A percentile compares a stretch with the other conserved stretches of the same genome.
Evolutionary conservation across 495 filamentous ascomycete species (phyloP).

Genomic region (Trichoderma gamsii): DNA sequence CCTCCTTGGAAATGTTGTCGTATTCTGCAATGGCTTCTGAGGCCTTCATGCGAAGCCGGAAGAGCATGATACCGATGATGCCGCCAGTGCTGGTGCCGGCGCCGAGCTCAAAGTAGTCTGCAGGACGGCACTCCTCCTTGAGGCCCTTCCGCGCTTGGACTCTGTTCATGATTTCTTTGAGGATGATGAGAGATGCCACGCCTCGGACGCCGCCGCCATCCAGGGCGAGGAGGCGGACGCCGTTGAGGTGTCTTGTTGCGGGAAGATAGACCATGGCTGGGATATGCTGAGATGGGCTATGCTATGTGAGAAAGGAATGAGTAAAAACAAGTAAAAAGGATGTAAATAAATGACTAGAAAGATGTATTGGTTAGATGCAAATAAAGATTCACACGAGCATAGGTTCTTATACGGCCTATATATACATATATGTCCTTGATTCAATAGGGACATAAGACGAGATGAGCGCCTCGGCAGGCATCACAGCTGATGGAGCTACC

Average conservation of each 20-base stretch:
- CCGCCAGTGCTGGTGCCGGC: constrained; percentile 34
- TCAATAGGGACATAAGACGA: too few relatives aligned
- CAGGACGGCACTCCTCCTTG: constrained; percentile 33
- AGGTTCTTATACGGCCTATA: neutral
- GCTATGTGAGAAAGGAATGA: neutral
- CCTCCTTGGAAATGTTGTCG: constrained; percentile 26
- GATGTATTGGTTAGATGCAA: neutral
- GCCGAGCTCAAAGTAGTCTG: constrained; percentile 37
- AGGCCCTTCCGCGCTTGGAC: neutral
- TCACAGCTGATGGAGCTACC: too few relatives aligned
- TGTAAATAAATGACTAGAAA: neutral
- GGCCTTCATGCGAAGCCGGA: constrained; percentile 35
- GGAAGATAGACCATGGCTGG: constrained; percentile 1
- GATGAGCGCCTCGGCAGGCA: too few relatives aligned
- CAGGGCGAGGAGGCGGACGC: constrained; percentile 6
- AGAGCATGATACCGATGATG: constrained; percentile 35
- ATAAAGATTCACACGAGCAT: neutral
- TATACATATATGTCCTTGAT: neutral
- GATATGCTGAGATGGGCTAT: neutral
- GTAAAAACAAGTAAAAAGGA: neutral
- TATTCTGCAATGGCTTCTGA: constrained; percentile 44
- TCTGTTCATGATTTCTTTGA: neutral
- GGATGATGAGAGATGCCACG: neutral
- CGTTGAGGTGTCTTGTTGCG: neutral
- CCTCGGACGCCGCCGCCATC: constrained; percentile 8